Evolutionary conservation across 306 rosid species (phyloP).

Genomic region (Gastrolobium villosum): DNA sequence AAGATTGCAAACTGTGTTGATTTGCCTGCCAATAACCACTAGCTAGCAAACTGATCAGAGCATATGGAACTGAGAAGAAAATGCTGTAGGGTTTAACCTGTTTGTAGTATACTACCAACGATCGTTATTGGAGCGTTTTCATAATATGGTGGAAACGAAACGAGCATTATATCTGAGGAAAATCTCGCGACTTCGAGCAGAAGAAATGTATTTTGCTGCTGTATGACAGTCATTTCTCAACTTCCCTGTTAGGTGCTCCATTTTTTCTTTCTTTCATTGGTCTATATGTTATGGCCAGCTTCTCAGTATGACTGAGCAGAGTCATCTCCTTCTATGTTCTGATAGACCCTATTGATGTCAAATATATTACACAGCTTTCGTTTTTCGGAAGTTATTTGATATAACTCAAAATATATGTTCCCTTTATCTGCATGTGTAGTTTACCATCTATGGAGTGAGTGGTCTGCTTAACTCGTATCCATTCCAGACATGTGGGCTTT

Average conservation of each 20-base stretch:
- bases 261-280: conserved; percentile 52
- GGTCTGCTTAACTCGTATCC: conserved; percentile 57
- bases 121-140: conserved; percentile 62
- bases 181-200: conserved; percentile 47
- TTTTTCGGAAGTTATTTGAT: conserved; percentile 55
- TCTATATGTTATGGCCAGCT: conserved; percentile 63
- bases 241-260: conserved; percentile 57
- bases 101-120: conserved; percentile 51
- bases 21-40: too few species aligned
- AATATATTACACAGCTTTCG: conserved; percentile 54
- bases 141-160: conserved; percentile 62
- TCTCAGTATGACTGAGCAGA: conserved; percentile 63
- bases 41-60: too few species aligned
- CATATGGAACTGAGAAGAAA: conserved; percentile 16
- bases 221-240: conserved; percentile 61
- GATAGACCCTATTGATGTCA: conserved; percentile 55
- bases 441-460: conserved; percentile 60
- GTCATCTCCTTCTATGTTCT: conserved; percentile 62
- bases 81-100: not conserved
- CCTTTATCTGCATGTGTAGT: conserved; percentile 57
- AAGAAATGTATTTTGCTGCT: conserved; percentile 61
- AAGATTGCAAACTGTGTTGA: too few species aligned
- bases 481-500: conserved; percentile 60
- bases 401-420: conserved; percentile 57
- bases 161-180: conserved; percentile 56